Evolutionary conservation across 106 monocot species (phyloP).

Genomic region (Platanthera guangdongensis): DNA sequence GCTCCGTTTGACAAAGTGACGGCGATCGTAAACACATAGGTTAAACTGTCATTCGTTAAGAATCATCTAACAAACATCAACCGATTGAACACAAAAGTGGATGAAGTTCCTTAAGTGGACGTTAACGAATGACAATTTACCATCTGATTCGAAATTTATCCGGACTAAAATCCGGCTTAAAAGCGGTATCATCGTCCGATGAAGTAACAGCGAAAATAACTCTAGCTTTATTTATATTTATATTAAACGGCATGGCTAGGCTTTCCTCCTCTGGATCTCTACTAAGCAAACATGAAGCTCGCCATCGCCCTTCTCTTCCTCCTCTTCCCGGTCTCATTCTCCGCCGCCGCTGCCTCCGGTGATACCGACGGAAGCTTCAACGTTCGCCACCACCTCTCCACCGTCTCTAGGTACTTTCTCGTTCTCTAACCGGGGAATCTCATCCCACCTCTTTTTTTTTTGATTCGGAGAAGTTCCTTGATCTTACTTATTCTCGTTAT

Average conservation of each 20-base stretch:
- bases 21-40: too few species aligned
- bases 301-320: not conserved
- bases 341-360: not conserved
- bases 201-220: too few species aligned
- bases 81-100: too few species aligned
- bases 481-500: not conserved
- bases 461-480: not conserved
- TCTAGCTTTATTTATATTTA: too few species aligned
- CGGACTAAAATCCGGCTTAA: too few species aligned
- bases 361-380: not conserved
- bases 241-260: not conserved
- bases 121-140: too few species aligned
- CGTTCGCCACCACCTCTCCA: conserved; percentile 10
- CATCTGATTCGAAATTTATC: too few species aligned
- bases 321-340: not conserved
- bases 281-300: not conserved
- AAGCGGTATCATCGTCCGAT: too few species aligned
- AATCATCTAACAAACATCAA: too few species aligned
- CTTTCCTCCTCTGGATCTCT: not conserved
- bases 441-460: not conserved
- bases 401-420: conserved; percentile 1
- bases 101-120: too few species aligned
- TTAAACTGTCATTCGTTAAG: too few species aligned
- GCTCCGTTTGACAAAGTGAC: too few species aligned
- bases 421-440: not conserved